A percentile compares a stretch with the other conserved stretches of the same genome.
Evolutionary conservation across 108 stramenopile genomes (phyloP).

Genomic region (Phaeodactylum tricornutum): DNA sequence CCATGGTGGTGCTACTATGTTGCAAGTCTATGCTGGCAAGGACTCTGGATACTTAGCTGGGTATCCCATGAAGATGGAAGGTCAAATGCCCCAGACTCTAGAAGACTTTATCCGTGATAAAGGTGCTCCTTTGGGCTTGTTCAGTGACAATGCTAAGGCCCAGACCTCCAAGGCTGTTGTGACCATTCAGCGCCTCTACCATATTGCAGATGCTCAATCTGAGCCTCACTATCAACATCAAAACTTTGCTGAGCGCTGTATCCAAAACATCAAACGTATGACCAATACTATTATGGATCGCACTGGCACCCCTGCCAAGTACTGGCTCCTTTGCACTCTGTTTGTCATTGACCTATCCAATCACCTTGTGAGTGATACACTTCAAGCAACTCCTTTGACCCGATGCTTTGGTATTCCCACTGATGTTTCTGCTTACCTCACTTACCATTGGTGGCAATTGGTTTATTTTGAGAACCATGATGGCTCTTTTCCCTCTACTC

Average conservation of each 20-base stretch:
- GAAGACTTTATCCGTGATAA: constrained; percentile 12
- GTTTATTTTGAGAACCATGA: constrained; percentile 9
- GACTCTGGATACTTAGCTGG: constrained; percentile 3
- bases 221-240: constrained; percentile 18
- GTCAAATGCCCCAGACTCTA: constrained; percentile 11
- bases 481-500: background rate
- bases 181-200: constrained; percentile 2
- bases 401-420: background rate
- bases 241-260: constrained; percentile 13
- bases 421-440: constrained; percentile 12
- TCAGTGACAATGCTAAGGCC: constrained; percentile 11
- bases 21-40: constrained; percentile 6
- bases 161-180: constrained; percentile 5
- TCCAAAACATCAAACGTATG: constrained; percentile 2
- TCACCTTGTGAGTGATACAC: constrained; percentile 6
- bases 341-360: constrained; percentile 12
- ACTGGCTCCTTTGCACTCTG: constrained; percentile 14
- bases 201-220: constrained; percentile 3
- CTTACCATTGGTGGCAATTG: constrained; percentile 11
- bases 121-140: constrained; percentile 8
- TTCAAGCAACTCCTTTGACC: constrained; percentile 5
- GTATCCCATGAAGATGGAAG: constrained; percentile 9
- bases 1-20: too few relatives aligned
- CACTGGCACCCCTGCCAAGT: constrained; percentile 12
- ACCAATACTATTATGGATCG: constrained; percentile 12